Conservation (phyloP, 176 grass and related monocot species). For the Carex kokanica region DNA sequence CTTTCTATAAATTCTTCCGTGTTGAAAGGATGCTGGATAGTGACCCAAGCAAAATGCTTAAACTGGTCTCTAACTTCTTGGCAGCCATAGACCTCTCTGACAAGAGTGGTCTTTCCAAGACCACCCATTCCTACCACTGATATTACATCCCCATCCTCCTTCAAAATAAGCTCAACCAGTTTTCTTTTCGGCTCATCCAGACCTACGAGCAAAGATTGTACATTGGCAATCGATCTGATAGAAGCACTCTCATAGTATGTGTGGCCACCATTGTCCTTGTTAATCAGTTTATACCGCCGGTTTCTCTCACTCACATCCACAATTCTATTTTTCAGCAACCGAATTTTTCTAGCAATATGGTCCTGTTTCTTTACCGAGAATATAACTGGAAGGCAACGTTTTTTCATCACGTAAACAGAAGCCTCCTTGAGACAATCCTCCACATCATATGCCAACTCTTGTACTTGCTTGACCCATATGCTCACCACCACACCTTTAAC, state of each 20-base stretch:
- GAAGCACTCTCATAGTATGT: neutral
- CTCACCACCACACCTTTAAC: too few relatives aligned
- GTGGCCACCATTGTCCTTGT: neutral
- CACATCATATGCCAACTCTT: too few relatives aligned
- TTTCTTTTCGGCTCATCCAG: neutral
- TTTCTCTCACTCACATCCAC: slow-evolving; percentile 35
- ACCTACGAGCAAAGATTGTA: neutral
- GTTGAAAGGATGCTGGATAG: slow-evolving; percentile 26
- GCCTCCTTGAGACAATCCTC: too few relatives aligned
- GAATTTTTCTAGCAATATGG: slow-evolving; percentile 3
- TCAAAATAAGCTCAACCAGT: neutral
- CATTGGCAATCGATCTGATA: rapidly evolving
- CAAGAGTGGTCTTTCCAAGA: slow-evolving; percentile 36
- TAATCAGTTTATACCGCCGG: slow-evolving; percentile 4
- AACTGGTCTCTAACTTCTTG: neutral
- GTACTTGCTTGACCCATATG: too few relatives aligned
- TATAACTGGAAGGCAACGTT: neutral
- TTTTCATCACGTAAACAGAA: too few relatives aligned
- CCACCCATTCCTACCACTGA: slow-evolving; percentile 33
- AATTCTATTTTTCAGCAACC: slow-evolving; percentile 19
- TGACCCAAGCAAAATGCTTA: slow-evolving; percentile 20
- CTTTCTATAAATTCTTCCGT: neutral
- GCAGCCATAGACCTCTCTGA: slow-evolving; percentile 8
- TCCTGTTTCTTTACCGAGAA: neutral
- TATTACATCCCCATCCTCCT: neutral